A percentile compares a stretch with the other conserved stretches of the same genome.
These are phyloP conservation scores for Metschnikowia bowlesiae DNA, from an alignment of 805 yeast species.

Conservation along the genomic window DNA sequence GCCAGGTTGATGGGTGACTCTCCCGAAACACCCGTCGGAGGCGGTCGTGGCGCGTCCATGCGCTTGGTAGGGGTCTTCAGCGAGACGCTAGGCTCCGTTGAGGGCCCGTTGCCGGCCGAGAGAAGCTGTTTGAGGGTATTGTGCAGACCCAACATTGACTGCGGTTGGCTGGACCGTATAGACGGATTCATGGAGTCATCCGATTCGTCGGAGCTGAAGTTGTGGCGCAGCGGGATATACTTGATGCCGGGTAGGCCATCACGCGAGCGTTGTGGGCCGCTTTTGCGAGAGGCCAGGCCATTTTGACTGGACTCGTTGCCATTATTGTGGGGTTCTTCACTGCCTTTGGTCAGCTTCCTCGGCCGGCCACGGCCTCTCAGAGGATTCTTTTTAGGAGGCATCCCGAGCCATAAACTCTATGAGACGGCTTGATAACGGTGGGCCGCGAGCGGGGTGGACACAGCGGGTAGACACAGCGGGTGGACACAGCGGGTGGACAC, in stretches of 20 bases:
- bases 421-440: too few species aligned
- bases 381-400: constrained; percentile 12
- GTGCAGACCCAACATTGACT: constrained; percentile 13
- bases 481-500: too few species aligned
- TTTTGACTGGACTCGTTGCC: background rate
- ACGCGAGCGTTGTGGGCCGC: background rate
- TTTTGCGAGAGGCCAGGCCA: background rate
- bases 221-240: constrained; percentile 1
- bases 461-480: background rate
- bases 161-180: constrained; percentile 9
- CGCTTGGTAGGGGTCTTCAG: background rate
- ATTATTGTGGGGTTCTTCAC: background rate
- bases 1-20: constrained; percentile 12
- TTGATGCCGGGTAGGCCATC: constrained; percentile 1
- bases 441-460: background rate
- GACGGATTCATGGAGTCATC: constrained; percentile 3
- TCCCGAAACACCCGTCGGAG: background rate
- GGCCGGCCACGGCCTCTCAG: constrained; percentile 1
- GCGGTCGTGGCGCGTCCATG: background rate
- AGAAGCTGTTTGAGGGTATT: constrained; percentile 17
- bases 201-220: constrained; percentile 10
- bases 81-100: background rate
- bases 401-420: background rate
- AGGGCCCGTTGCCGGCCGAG: constrained; percentile 1
- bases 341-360: background rate